Base-by-base conservation (phyloP, 2,329 filamentous ascomycete genomes). In the Talaromyces funiculosus region DNA sequence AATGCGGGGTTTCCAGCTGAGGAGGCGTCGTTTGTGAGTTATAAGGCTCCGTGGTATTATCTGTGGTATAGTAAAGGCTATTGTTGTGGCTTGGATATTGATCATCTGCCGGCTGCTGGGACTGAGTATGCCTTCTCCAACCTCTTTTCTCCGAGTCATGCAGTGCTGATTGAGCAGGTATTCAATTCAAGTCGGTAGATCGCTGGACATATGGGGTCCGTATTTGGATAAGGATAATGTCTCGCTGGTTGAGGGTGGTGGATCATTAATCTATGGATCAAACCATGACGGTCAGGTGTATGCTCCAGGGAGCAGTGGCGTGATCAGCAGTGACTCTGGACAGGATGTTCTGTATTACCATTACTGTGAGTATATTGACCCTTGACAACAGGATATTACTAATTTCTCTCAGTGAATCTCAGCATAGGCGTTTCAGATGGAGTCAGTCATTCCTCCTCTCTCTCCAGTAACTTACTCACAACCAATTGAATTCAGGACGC, bases 281-380 rank as follows among this genome's bases (percentile, higher is more conserved):
- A 77, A 76, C 53, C 70, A 75, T 59, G 22, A 53, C 10, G 71
- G 70, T 10, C 54, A 66, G 5, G 72, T 75, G 1, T 76, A 75
- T 67, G 74, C 75, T 2, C 74, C 74, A 20, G 75, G 74, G 20
- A 75, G 75, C 1, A 16, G 71, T 45, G 74, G 75, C 0, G 66
- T 76, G 3, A 49, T 76, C 57, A 38, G 65, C 6, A 69, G 63
- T 18, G 68, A 67, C 47, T 65, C 63, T 9, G 57, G 53, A 4
- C 64, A 66, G 16, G 75, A 77, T 63, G 66, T 75, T 38, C 63
- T 77, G 12, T 77, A 75, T 38, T 77, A 73, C 63, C 74, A 77
- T 64, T 77, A 75, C 40, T 61, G 71, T 73, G 57, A 53, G 71
- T 49, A 33, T 33, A 1, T n/a, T 5, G 18, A 8, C 5, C n/a